Conservation (phyloP, 495 filamentous ascomycete genomes). For the Podospora pseudoanserina region DNA sequence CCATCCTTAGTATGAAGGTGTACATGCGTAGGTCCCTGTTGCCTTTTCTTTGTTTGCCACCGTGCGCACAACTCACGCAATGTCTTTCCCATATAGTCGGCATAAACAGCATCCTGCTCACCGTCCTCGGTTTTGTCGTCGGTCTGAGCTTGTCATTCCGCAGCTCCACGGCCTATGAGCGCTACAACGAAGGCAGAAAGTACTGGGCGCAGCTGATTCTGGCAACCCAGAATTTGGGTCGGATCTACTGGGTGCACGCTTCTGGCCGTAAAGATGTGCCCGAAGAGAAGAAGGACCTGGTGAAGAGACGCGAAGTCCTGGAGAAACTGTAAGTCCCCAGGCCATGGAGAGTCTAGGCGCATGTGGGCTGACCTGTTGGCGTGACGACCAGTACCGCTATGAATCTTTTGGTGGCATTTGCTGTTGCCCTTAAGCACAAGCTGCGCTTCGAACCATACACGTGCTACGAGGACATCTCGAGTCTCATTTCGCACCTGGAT, state of each 20-base stretch:
- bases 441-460: constrained; percentile 86
- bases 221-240: constrained; percentile 67
- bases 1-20: constrained; percentile 44
- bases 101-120: constrained; percentile 69
- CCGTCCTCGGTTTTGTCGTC: constrained; percentile 86
- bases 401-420: constrained; percentile 77
- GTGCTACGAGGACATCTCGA: constrained; percentile 63
- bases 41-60: neutral
- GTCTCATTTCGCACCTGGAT: constrained; percentile 57
- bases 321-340: constrained; percentile 54
- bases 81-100: constrained; percentile 36
- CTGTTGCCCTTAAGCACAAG: constrained; percentile 74
- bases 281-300: constrained; percentile 28
- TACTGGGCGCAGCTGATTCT: constrained; percentile 74
- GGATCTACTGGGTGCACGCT: constrained; percentile 75
- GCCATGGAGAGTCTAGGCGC: neutral
- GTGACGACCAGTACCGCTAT: constrained; percentile 56
- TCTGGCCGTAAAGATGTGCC: constrained; percentile 56
- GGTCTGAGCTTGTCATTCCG: constrained; percentile 79
- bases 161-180: constrained; percentile 59
- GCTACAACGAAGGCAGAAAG: constrained; percentile 70
- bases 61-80: neutral
- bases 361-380: neutral
- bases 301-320: constrained; percentile 65
- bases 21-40: constrained; percentile 47